Base-by-base conservation (phyloP, 2,329 filamentous ascomycete genomes). In the Colletotrichum truncatum region DNA sequence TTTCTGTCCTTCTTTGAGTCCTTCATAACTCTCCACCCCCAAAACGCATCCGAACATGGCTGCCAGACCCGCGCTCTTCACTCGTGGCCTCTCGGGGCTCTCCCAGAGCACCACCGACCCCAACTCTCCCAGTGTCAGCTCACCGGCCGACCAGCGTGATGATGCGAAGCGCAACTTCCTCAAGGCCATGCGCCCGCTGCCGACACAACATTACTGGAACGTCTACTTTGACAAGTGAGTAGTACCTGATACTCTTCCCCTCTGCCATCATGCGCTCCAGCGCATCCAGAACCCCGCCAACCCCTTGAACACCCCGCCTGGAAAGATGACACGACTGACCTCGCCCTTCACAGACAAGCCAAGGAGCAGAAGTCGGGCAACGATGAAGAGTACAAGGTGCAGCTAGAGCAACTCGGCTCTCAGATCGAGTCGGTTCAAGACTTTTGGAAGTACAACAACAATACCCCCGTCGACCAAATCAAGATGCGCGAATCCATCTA, bases 91-190 rank as follows among this genome's bases (percentile, higher is more conserved):
- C 64, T 88, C 90, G 30, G 81, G 82, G 63, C 84, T 90, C 64
- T 85, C 87, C 62, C 84, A 89, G 74, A 83, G 84, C 76, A 59
- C 65, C 56, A 83, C 85, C 70, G 84, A 87, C 67, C 80, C 85
- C 49, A 87, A 87, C 74, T 89, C 87, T 41, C 81, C 84, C 28
- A 85, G 84, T 66, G 87, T 87, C 64, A 82, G 84, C 69, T 92
- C 91, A 9, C 91, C 92, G 25, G 91, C 92, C 59, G 88, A 90
- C 73, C 85, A 89, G 77, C 90, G 92, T 73, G 91, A 92, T 77
- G 89, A 91, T 78, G 91, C 91, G 61, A 94, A 94, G 88, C 89
- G 91, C 81, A 94, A 94, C 82, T 92, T 94, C 77, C 84, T 93
- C 71, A 89, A 93, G 78, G 85, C 89, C 26, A 90, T 88, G 83